These are phyloP conservation scores for Mortierella sp. DNA, from an alignment of 371 early-diverging fungal genomes.

Conservation along the genomic window DNA sequence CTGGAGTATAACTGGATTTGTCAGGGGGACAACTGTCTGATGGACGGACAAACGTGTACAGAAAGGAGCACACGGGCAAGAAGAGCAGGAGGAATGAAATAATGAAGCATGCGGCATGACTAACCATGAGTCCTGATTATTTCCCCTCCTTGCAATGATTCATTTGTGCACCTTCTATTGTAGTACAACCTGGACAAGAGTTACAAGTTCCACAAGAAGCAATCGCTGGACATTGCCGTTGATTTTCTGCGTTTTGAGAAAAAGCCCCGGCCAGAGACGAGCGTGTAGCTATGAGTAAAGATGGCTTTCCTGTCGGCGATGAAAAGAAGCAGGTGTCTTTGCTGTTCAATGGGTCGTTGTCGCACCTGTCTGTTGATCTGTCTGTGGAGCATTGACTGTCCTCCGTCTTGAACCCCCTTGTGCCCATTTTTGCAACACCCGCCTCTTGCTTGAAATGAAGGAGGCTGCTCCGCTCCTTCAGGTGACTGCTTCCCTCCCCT, in stretches of 20 bases:
- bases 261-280: conserved; percentile 31
- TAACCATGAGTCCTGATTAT: conserved; percentile 7
- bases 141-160: conserved; percentile 1
- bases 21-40: neutral
- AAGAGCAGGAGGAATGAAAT: neutral
- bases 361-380: neutral
- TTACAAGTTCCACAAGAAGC: conserved; percentile 89
- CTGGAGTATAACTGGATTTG: neutral
- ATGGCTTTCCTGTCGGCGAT: neutral
- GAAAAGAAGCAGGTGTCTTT: neutral
- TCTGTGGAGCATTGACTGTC: too few species aligned
- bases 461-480: neutral
- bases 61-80: too few species aligned
- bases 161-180: neutral
- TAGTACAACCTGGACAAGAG: conserved; percentile 88
- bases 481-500: conserved; percentile 6
- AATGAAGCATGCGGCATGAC: neutral
- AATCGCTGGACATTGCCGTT: conserved; percentile 82
- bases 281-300: neutral
- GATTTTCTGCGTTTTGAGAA: conserved; percentile 80
- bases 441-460: too few species aligned
- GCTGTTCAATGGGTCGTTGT: neutral
- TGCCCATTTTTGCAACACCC: too few species aligned
- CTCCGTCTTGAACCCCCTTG: too few species aligned
- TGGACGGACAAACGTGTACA: neutral